Evolutionary conservation across 257 asterid genomes (phyloP).

Genomic region (Solanum rostratum): DNA sequence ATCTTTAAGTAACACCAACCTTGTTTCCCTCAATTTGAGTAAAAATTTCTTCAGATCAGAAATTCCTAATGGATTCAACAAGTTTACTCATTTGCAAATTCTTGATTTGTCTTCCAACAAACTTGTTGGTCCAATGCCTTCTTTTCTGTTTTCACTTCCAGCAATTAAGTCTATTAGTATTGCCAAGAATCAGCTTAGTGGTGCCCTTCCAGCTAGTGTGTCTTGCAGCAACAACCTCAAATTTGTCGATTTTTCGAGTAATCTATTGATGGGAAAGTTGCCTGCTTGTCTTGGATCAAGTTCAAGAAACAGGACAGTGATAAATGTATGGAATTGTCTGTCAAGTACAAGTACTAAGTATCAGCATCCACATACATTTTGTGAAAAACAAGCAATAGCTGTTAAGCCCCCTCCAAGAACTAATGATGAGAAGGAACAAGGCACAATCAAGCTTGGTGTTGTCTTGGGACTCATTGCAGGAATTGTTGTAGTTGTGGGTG

Average conservation of each 20-base stretch:
- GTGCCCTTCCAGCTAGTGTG: conserved; percentile 38
- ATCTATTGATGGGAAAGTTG: conserved; percentile 65
- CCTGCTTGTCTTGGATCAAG: conserved; percentile 65
- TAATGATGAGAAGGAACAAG: conserved; percentile 7
- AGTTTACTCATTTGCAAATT: conserved; percentile 26
- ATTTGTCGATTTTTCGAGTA: conserved; percentile 65
- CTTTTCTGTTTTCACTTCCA: conserved; percentile 59
- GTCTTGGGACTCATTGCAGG: conserved; percentile 67
- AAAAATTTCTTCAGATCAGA: conserved; percentile 65
- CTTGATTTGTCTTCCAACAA: conserved; percentile 64
- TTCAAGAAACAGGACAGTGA: conserved; percentile 37
- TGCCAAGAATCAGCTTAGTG: conserved; percentile 60
- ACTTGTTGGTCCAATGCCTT: conserved; percentile 75
- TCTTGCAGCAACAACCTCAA: conserved; percentile 42
- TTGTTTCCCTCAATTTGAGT: conserved; percentile 26
- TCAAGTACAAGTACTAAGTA: conserved; percentile 49
- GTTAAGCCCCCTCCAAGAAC: conserved; percentile 50
- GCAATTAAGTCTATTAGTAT: conserved; percentile 38
- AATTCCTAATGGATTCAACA: conserved; percentile 43
- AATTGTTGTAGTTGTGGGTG: conserved; percentile 31
- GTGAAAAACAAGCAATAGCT: conserved; percentile 87
- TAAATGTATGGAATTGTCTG: conserved; percentile 59
- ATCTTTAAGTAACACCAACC: conserved; percentile 34
- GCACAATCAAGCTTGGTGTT: conserved; percentile 59
- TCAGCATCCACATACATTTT: conserved; percentile 50